Evolutionary conservation across 2,329 filamentous ascomycete genomes (phyloP).

Genomic region (Colletotrichum noveboracense): DNA sequence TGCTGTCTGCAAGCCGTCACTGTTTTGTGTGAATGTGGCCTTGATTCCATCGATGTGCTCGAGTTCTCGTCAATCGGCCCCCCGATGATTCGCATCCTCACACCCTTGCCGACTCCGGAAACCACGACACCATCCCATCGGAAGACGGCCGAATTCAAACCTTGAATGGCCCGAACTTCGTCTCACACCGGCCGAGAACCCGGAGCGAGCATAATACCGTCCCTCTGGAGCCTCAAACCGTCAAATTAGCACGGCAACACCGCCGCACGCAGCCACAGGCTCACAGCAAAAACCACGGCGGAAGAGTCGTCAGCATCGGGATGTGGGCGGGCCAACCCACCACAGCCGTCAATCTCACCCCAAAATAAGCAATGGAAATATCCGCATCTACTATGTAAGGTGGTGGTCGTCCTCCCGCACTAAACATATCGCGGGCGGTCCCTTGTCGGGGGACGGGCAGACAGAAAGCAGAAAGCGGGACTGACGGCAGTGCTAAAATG

Average conservation of each 20-base stretch:
- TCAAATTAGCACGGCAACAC: not conserved
- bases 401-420: not conserved
- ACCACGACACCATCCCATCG: not conserved
- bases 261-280: not conserved
- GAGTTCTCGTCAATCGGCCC: not conserved
- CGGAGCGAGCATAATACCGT: not conserved
- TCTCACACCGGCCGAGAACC: not conserved
- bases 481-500: slow-evolving; percentile 1
- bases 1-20: not conserved
- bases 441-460: not conserved
- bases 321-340: not conserved
- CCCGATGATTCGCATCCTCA: not conserved
- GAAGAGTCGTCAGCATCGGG: slow-evolving; percentile 4
- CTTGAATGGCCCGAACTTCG: not conserved
- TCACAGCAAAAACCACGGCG: not conserved
- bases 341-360: not conserved
- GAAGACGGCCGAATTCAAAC: not conserved
- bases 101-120: not conserved
- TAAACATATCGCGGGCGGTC: not conserved
- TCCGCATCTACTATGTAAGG: not conserved
- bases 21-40: not conserved
- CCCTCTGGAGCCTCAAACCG: not conserved
- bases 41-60: not conserved
- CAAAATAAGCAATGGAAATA: not conserved
- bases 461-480: not conserved